Evolutionary conservation across 108 stramenopile species (phyloP).

Genomic region (Cyclotella kingstonii): DNA sequence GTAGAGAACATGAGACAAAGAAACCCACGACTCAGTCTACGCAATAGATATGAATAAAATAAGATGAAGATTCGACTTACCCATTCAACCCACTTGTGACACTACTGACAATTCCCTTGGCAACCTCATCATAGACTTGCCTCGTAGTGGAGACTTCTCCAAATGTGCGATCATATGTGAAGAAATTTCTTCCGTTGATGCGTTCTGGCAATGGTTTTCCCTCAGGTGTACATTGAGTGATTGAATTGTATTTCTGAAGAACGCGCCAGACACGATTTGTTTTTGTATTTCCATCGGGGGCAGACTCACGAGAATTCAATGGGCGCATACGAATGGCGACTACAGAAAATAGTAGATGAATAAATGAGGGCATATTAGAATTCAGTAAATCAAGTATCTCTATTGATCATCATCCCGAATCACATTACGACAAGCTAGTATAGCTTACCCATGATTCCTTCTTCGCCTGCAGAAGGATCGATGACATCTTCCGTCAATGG

Average conservation of each 20-base stretch:
- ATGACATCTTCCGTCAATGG: too few species aligned
- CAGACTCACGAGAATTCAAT: constrained; percentile 71
- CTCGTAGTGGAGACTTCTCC: constrained; percentile 72
- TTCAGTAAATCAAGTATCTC: too few species aligned
- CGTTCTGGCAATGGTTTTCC: constrained; percentile 75
- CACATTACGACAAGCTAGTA: too few species aligned
- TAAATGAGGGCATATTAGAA: too few species aligned
- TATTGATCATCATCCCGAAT: too few species aligned
- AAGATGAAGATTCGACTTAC: too few species aligned
- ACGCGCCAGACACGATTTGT: constrained; percentile 76
- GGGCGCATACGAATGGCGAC: constrained; percentile 96
- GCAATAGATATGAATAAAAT: too few species aligned
- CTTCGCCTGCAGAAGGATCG: too few species aligned
- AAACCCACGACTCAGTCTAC: too few species aligned
- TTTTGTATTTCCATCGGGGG: constrained; percentile 1
- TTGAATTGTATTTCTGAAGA: constrained; percentile 69
- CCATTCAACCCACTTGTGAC: constrained; percentile 95
- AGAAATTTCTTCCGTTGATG: constrained; percentile 76
- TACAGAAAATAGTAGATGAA: constrained; percentile 2
- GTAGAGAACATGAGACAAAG: too few species aligned
- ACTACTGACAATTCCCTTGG: constrained; percentile 81
- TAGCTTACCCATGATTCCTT: too few species aligned
- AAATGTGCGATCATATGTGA: constrained; percentile 93
- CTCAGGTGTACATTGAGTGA: constrained; percentile 65
- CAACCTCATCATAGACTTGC: constrained; percentile 88